Evolutionary conservation across 169 alveolate genomes (phyloP), one percentile per base, ranked within the genome.

Genomic region (Plasmodium vivax): DNA sequence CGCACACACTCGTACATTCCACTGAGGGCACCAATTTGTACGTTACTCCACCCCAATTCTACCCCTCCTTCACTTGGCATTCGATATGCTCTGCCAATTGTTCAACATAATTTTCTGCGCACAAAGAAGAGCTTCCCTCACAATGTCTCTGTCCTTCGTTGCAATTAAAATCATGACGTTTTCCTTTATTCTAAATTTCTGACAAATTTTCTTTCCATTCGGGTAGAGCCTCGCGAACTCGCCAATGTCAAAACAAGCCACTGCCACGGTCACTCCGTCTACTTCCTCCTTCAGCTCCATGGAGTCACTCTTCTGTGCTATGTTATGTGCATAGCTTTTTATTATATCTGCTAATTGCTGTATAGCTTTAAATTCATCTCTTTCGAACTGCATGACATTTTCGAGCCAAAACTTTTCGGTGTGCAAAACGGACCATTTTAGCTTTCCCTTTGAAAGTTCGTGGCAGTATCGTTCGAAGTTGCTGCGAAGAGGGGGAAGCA

Each of bases 161-260:
- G 97, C 96, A 85, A 97, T 97, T 82, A 97, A 95, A 58, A 96
- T 95, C 97, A 97, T 96, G 30, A 97, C 93, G 68, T 95, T 92
- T 83, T 97, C 99, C 92, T 97, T 97, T 27, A 97, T 98, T 58
- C 93, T 93, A 92, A 97, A 96, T 83, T 96, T 97, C 19, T 97
- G 97, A 75, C 98, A 97, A 45, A 97, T 96, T 71, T 97, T 96
- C 56, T 97, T 97, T 19, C 99, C 98, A 87, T 97, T 97, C 54
- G 97, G 98, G 84, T 97, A 97, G 32, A 97, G 91, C 83, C 99
- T 88, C 16, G 98, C 98, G 90, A 97, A 97, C 87, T 97, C 99
- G 4, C 99, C 99, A 45, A 97, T 96, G 94, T 97, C 99, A 95
- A 97, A 97, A 75, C 98, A 97, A 36, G 98, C 99, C 27, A 97